These are phyloP conservation scores for Geoglossum glabrum DNA, from an alignment of 495 filamentous ascomycete species.

Conservation along the genomic window DNA sequence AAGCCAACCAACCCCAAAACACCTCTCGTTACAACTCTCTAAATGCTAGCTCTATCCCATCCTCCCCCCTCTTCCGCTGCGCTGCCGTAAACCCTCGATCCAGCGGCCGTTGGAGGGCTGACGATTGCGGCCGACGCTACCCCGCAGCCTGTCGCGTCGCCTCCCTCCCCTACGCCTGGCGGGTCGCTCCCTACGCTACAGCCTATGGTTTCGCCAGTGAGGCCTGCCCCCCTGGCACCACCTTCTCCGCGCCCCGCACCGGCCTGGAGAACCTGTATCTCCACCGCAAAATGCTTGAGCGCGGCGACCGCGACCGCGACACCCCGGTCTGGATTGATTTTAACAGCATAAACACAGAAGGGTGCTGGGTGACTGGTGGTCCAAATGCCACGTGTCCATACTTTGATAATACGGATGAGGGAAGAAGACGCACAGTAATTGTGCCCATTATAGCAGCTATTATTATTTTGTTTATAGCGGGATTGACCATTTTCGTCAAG, in stretches of 20 bases:
- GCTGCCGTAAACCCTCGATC: slow-evolving; percentile 25
- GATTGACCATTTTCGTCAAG: slow-evolving; percentile 42
- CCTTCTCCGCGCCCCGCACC: slow-evolving; percentile 34
- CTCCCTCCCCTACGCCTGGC: slow-evolving; percentile 33
- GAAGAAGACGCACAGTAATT: slow-evolving; percentile 27
- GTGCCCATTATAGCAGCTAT: slow-evolving; percentile 39
- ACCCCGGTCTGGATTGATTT: slow-evolving; percentile 34
- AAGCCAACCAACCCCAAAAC: slow-evolving; percentile 26
- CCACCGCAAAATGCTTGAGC: slow-evolving; percentile 13
- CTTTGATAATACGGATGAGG: slow-evolving; percentile 16
- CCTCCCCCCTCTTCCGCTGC: slow-evolving; percentile 24
- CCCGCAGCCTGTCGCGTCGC: slow-evolving; percentile 32
- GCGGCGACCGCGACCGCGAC: slow-evolving; percentile 10
- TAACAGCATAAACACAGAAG: slow-evolving; percentile 31
- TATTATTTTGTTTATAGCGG: slow-evolving; percentile 35
- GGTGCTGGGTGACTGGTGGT: slow-evolving; percentile 38
- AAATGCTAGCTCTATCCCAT: no score
- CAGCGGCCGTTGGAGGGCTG: slow-evolving; percentile 32
- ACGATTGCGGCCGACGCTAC: slow-evolving; percentile 29
- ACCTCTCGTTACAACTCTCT: slow-evolving; percentile 8
- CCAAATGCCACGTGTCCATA: slow-evolving; percentile 35
- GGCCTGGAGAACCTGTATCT: slow-evolving; percentile 42
- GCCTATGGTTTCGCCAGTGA: slow-evolving; percentile 21
- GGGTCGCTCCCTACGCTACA: slow-evolving; percentile 20
- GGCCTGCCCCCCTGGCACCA: slow-evolving; percentile 21